phyloP scores from a whole-genome alignment of 1,284 basidiomycete genomes.

The Apiotrichum siamense region DNA sequence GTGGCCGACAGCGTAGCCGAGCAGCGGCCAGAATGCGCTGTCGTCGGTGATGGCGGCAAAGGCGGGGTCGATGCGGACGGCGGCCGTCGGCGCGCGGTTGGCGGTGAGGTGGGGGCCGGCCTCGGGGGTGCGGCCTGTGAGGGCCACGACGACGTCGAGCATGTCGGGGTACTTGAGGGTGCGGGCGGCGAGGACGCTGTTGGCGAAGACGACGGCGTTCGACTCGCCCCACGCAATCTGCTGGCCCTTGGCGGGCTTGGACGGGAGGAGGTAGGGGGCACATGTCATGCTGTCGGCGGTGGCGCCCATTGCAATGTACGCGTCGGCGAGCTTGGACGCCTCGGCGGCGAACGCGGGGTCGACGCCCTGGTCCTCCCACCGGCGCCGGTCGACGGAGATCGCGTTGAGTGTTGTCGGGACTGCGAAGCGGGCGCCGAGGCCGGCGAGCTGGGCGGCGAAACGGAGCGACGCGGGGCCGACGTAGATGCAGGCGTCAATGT shows the following conservation, averaged over 20 bases:
- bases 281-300: conserved; percentile 1
- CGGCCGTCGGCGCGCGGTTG: not conserved
- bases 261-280: conserved; percentile 13
- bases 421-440: conserved; percentile 4
- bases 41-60: not conserved
- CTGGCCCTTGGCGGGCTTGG: not conserved
- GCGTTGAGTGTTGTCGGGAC: conserved; percentile 13
- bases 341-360: not conserved
- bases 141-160: conserved; percentile 11
- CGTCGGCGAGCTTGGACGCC: not conserved
- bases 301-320: conserved; percentile 5
- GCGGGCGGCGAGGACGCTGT: conserved; percentile 11
- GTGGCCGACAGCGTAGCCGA: conserved; percentile 7
- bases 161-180: conserved; percentile 16
- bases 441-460: conserved; percentile 7
- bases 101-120: conserved; percentile 3
- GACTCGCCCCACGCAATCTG: conserved; percentile 10
- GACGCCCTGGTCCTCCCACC: conserved; percentile 4
- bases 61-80: not conserved
- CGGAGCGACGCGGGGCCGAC: conserved; percentile 9
- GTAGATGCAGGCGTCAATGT: conserved; percentile 15
- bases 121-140: conserved; percentile 9
- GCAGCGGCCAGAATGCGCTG: conserved; percentile 1
- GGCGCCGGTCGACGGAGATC: conserved; percentile 1
- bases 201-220: conserved; percentile 12